Evolutionary conservation across 805 yeast species (phyloP).

Genomic region (Metschnikowia corniflorae): DNA sequence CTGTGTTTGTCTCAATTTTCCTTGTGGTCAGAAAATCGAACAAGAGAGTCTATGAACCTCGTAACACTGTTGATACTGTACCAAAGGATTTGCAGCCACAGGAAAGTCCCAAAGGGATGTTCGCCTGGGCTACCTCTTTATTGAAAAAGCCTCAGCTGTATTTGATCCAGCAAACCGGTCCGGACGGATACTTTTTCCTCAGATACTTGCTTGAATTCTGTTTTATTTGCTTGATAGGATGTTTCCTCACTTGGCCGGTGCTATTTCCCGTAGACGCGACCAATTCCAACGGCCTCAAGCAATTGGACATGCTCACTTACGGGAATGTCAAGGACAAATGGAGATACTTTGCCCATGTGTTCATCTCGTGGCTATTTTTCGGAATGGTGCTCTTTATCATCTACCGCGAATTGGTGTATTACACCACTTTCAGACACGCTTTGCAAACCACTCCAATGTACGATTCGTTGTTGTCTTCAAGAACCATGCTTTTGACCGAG

Average conservation of each 20-base stretch:
- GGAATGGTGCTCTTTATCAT: conserved; percentile 63
- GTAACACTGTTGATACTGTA: conserved; percentile 42
- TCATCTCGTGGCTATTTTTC: conserved; percentile 70
- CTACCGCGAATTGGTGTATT: conserved; percentile 71
- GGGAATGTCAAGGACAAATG: conserved; percentile 61
- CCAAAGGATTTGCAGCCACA: conserved; percentile 45
- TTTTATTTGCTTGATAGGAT: conserved; percentile 49
- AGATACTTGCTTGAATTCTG: conserved; percentile 60
- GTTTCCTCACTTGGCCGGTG: conserved; percentile 60
- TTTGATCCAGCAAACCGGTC: conserved; percentile 64
- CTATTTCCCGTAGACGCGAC: conserved; percentile 73
- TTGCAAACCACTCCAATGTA: conserved; percentile 69
- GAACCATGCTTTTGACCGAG: conserved; percentile 71
- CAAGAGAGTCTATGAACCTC: conserved; percentile 51
- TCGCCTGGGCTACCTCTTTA: conserved; percentile 53
- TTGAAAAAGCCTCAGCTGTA: conserved; percentile 56
- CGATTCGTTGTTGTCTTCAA: conserved; percentile 63
- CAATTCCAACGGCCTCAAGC: conserved; percentile 51
- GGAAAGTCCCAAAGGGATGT: conserved; percentile 41
- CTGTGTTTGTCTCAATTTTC: conserved; percentile 39
- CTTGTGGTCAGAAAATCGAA: conserved; percentile 41
- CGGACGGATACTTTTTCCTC: conserved; percentile 74
- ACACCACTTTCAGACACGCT: conserved; percentile 69
- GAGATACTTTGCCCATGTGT: conserved; percentile 70
- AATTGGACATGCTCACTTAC: conserved; percentile 63